Evolutionary conservation across 2,329 filamentous ascomycete species (phyloP), one percentile per base, ranked within the genome.

Genomic region (Lizonia empirigonia): DNA sequence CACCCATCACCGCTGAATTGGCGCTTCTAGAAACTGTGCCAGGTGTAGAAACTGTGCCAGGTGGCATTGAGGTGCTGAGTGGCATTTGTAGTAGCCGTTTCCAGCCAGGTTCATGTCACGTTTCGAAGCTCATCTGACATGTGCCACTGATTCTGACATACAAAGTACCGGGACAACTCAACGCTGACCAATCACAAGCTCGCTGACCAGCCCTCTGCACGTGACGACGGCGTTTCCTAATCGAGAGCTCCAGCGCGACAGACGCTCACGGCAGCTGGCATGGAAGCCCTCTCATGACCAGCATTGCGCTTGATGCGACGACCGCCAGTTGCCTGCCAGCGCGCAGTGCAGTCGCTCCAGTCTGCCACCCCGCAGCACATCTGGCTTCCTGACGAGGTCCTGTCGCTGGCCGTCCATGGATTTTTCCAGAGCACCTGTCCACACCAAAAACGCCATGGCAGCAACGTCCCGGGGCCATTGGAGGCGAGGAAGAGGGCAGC

Each of bases 401-500:
- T 88, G 12, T 69, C 74, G 19, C 70, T 73, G 44, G 78, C 80
- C 2, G 82, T 85, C 58, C 59, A 71, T 54, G 76, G 78, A 19
- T 84, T 83, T 69, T 72, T 76, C 44, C 78, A 75, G 35, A 77
- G 75, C 53, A 71, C 71, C 50, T 75, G 73, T 56, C 65, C 71
- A 32, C 76, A 78, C 52, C 76, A 77, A 57, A 70, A 71, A 63
- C 79, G 83, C 56, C 75, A 83, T 78, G 83, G 81, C 59, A 85
- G 83, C 74, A 78, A 78, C 57, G 80, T 85, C 3, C 84, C 84
- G 9, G 84, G 84, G 2, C 84, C 84, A 63, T 74, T 86, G 73
- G 84, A 87, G 70, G 83, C 84, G 36, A 78, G 80, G 55, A 77
- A 78, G 63, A 76, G 84, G 44, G 73, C 80, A 36, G 75, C 81